phyloP scores from a whole-genome alignment of 192 early-diverging fungal genomes.

The Borealophlyctis nickersoniae region DNA sequence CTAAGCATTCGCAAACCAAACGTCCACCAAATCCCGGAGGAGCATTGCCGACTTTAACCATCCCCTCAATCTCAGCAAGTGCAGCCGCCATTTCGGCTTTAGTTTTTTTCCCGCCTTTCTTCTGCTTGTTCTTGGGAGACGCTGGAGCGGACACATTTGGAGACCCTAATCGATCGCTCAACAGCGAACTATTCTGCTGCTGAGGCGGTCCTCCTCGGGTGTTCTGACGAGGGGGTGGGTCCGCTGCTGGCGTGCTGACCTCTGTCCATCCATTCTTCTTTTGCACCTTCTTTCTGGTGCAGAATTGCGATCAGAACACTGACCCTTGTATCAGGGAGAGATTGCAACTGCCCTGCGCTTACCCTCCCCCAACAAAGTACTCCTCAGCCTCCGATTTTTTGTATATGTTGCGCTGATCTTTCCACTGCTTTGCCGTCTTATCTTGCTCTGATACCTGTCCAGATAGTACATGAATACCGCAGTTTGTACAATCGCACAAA shows the following conservation, averaged over 20 bases:
- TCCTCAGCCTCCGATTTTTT: constrained; percentile 13
- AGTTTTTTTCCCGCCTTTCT: constrained; percentile 22
- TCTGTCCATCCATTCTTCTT: no score
- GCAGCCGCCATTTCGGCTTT: constrained; percentile 2
- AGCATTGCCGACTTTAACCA: constrained; percentile 40
- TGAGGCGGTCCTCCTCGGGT: no score
- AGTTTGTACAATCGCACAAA: background rate
- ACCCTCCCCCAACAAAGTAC: constrained; percentile 1
- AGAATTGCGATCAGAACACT: no score
- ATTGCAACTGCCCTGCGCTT: background rate
- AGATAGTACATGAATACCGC: no score
- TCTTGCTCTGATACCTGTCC: no score
- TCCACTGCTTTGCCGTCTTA: constrained; percentile 6
- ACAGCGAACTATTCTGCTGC: background rate
- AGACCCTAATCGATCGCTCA: constrained; percentile 3
- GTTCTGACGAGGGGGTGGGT: no score
- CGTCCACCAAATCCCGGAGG: constrained; percentile 37
- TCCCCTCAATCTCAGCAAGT: constrained; percentile 27
- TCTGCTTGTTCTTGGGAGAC: constrained; percentile 7
- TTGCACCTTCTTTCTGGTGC: no score
- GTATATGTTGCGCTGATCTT: constrained; percentile 13
- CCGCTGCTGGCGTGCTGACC: no score
- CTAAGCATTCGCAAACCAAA: constrained; percentile 41
- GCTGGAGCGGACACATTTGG: background rate
- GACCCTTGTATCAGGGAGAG: no score